Evolutionary conservation across 306 rosid genomes (phyloP), one percentile per base, ranked within the genome.

Genomic region (Trifolium repens): DNA sequence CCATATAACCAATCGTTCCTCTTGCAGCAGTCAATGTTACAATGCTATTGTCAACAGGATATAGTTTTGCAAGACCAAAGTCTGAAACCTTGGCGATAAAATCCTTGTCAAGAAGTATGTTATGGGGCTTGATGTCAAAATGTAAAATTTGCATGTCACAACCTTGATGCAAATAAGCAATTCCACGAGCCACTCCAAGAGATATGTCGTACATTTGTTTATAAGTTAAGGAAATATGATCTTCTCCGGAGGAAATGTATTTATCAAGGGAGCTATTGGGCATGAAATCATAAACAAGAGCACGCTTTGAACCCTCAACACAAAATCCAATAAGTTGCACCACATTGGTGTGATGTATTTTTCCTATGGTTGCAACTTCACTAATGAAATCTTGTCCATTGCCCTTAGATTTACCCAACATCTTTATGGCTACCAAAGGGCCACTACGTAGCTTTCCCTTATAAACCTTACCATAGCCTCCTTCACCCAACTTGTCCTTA

Each of bases 111-210:
- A 65, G 52, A 40, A 65, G 70, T 17, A 65, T 65, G 19, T 65
- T 64, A 64, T 64, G 69, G 5, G 69, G 69, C 32, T 64, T 64
- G 50, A 64, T 64, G 9, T 64, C 69, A 39, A 64, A 64, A 64
- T 64, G 69, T 16, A 64, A 26, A 64, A 64, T 64, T 64, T 64
- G 69, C 69, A 64, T 64, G 40, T 64, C 69, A 39, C 69, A 64
- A 2, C 69, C 69, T 64, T 64, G 69, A 64, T 64, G 50, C 10
- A 64, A 14, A 64, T 64, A 64, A 2, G 50, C 50, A 16, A 64
- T 39, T 14, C 69, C 69, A 9, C 30, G 50, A 3, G 69, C 69
- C 17, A 64, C 40, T 39, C 32, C 69, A 64, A 64, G 69, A 2
- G 69, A 37, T 39, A 64, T 64, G 5, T 64, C 69, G 17, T 64